Evolutionary conservation across 192 early-diverging fungal species (phyloP).

Genomic region (Rhizophagus sp.): DNA sequence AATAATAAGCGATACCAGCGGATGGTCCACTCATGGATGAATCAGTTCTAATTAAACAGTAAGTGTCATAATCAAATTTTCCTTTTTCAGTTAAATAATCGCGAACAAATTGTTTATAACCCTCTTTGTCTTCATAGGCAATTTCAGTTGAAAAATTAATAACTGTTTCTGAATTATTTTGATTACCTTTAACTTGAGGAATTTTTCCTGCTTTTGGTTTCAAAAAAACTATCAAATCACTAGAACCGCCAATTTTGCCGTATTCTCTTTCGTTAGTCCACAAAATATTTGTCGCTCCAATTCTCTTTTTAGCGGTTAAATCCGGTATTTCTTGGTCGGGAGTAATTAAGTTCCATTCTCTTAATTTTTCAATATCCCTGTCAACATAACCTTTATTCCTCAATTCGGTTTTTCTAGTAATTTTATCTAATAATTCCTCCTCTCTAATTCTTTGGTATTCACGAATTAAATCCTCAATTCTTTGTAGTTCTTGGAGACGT

Average conservation of each 20-base stretch:
- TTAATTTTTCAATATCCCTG: background rate
- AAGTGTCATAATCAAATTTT: background rate
- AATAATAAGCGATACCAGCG: background rate
- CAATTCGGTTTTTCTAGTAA: background rate
- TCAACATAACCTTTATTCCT: background rate
- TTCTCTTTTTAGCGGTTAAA: background rate
- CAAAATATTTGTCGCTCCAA: background rate
- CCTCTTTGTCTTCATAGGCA: background rate
- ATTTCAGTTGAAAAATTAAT: background rate
- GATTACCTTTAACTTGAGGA: too few relatives aligned
- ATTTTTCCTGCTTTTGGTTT: too few relatives aligned
- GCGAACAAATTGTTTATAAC: background rate
- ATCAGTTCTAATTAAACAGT: background rate
- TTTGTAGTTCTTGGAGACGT: background rate
- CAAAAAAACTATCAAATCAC: conserved; percentile 1
- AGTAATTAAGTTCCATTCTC: background rate
- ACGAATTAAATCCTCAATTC: background rate
- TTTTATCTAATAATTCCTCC: background rate
- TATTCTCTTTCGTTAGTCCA: background rate
- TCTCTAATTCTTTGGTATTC: background rate
- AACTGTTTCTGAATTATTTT: background rate
- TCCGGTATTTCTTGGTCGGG: conserved; percentile 1
- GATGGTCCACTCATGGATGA: background rate
- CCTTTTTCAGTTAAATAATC: background rate
- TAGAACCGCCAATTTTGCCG: background rate